These are phyloP conservation scores for Mycena haematopus DNA, from an alignment of 768 basidiomycete species.

Conservation along the genomic window DNA sequence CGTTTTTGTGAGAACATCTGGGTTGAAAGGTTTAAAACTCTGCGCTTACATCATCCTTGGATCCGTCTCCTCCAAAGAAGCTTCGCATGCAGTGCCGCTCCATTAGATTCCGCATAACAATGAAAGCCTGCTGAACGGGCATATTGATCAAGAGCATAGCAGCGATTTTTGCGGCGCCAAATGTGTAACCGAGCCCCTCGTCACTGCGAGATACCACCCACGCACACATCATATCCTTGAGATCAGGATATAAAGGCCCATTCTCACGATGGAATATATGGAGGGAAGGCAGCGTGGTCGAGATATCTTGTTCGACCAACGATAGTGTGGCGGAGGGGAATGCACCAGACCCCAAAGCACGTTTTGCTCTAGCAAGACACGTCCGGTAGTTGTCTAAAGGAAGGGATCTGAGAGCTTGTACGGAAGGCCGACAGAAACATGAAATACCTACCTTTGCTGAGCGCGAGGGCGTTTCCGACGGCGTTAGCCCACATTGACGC, in stretches of 20 bases:
- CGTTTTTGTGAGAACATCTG: background rate
- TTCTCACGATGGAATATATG: constrained; percentile 80
- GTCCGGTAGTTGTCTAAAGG: constrained; percentile 70
- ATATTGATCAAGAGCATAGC: constrained; percentile 90
- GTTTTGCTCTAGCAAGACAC: constrained; percentile 76
- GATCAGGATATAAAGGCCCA: constrained; percentile 82
- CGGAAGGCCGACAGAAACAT: constrained; percentile 13
- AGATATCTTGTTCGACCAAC: constrained; percentile 77
- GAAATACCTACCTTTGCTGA: constrained; percentile 72
- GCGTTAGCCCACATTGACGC: constrained; percentile 84
- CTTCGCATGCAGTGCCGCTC: constrained; percentile 86
- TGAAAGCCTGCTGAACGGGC: constrained; percentile 74
- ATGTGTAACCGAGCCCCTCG: constrained; percentile 77
- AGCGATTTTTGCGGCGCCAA: constrained; percentile 74
- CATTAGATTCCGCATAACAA: constrained; percentile 84
- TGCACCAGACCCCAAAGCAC: constrained; percentile 65
- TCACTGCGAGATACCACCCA: constrained; percentile 89
- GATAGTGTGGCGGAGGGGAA: constrained; percentile 71
- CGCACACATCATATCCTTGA: constrained; percentile 84
- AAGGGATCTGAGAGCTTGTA: constrained; percentile 10
- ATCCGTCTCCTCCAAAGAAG: constrained; percentile 76
- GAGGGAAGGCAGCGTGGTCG: constrained; percentile 72
- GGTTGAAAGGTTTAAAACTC: background rate
- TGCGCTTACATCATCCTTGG: constrained; percentile 72
- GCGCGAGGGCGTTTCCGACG: constrained; percentile 82